Percentiles rank a stretch among this genome's conserved stretches.
phyloP scores from a whole-genome alignment of 345 rosid genomes.

The Rhodamnia rubescens region DNA sequence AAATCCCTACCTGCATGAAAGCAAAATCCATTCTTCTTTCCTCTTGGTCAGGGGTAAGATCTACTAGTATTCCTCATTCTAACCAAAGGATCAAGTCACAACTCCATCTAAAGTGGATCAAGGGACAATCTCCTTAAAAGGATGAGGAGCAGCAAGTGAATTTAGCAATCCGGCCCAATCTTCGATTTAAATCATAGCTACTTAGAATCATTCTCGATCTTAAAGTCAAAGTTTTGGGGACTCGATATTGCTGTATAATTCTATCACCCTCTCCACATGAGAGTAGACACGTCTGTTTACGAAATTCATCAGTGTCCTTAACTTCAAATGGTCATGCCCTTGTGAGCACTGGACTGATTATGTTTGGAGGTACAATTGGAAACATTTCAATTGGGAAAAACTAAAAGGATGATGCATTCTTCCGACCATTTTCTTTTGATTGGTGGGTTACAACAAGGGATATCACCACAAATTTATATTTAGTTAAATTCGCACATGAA shows the following conservation, averaged over 20 bases:
- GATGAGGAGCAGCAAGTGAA: not conserved
- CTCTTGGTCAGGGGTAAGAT: no score
- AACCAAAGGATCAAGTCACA: no score
- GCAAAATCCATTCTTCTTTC: no score
- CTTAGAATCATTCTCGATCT: not conserved
- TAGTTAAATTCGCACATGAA: not conserved
- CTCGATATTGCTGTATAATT: not conserved
- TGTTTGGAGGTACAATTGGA: not conserved
- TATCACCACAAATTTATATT: not conserved
- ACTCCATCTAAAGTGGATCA: no score
- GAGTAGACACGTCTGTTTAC: not conserved
- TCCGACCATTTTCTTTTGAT: not conserved
- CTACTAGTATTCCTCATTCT: no score
- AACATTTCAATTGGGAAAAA: no score
- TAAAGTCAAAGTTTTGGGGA: not conserved
- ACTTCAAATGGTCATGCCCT: not conserved
- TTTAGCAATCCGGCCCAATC: no score
- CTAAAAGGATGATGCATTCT: no score
- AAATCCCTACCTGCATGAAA: no score
- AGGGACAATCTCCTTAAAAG: not conserved
- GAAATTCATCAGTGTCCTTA: not conserved
- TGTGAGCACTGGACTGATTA: not conserved
- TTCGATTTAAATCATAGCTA: not conserved
- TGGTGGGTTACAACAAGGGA: not conserved
- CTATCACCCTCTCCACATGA: no score